Percentiles rank a stretch among this genome's conserved stretches.
These are phyloP conservation scores for Endothia cerciana DNA, from an alignment of 2,329 filamentous ascomycete genomes.

Conservation along the genomic window DNA sequence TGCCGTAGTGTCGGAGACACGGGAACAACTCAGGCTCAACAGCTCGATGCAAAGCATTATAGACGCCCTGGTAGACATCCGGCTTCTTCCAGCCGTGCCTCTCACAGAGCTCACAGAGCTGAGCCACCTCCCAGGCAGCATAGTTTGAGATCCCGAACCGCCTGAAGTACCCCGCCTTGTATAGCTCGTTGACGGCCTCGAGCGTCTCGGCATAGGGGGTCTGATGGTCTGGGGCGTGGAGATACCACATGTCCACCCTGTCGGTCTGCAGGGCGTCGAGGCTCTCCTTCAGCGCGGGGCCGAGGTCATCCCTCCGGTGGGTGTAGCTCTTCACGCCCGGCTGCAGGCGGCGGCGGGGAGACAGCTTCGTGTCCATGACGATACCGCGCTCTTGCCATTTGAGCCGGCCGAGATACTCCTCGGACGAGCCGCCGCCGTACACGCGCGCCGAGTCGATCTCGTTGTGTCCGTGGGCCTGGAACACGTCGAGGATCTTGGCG, in stretches of 20 bases:
- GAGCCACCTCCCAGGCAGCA: conserved; percentile 49
- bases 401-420: conserved; percentile 50
- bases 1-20: conserved; percentile 46
- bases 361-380: conserved; percentile 48
- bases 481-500: conserved; percentile 64
- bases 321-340: conserved; percentile 26
- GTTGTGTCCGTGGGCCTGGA: conserved; percentile 67
- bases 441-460: conserved; percentile 71
- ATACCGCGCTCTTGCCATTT: conserved; percentile 45
- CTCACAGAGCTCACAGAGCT: conserved; percentile 49
- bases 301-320: conserved; percentile 37
- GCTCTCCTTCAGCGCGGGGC: conserved; percentile 40
- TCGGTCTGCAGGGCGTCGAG: conserved; percentile 43
- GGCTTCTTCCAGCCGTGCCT: conserved; percentile 47
- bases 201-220: conserved; percentile 51
- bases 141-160: conserved; percentile 52
- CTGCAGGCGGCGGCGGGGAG: conserved; percentile 33
- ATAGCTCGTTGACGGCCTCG: conserved; percentile 49
- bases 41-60: conserved; percentile 32
- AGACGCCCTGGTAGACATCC: conserved; percentile 49
- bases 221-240: conserved; percentile 53
- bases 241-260: conserved; percentile 52
- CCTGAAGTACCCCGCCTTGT: conserved; percentile 49
- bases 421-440: conserved; percentile 68
- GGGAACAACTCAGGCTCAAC: conserved; percentile 47